Evolutionary conservation across 2,329 filamentous ascomycete species (phyloP).

Genomic region (Alternaria longipes): DNA sequence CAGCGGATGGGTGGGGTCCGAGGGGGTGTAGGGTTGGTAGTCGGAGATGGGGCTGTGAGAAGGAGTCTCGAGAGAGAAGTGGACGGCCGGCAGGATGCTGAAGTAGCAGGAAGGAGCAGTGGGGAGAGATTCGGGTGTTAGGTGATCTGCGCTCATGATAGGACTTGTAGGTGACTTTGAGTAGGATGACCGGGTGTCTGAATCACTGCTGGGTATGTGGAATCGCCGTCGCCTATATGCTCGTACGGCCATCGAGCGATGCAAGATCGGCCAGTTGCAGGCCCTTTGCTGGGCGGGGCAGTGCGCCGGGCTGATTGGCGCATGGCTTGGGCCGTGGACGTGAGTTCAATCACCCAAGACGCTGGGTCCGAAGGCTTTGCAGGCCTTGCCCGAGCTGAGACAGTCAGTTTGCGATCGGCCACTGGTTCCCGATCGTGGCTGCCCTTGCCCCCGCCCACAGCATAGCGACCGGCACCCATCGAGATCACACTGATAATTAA

Average conservation of each 20-base stretch:
- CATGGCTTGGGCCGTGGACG: constrained; percentile 8
- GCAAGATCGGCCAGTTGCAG: constrained; percentile 10
- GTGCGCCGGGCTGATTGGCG: constrained; percentile 21
- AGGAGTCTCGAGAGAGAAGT: constrained; percentile 49
- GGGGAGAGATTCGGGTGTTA: constrained; percentile 18
- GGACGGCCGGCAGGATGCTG: constrained; percentile 36
- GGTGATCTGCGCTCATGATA: constrained; percentile 28
- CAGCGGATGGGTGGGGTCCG: constrained; percentile 48
- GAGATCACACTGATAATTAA: not conserved
- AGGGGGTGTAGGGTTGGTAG: constrained; percentile 35
- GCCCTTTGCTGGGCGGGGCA: constrained; percentile 9
- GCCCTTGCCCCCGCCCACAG: not conserved
- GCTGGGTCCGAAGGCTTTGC: constrained; percentile 13
- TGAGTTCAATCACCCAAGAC: constrained; percentile 5
- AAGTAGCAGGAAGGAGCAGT: constrained; percentile 45
- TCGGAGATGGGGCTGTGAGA: constrained; percentile 28
- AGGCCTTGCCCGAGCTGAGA: constrained; percentile 10
- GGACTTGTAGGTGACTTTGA: constrained; percentile 11
- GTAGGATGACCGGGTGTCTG: constrained; percentile 17
- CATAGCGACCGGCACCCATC: not conserved
- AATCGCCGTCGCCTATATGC: constrained; percentile 27
- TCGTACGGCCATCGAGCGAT: constrained; percentile 21
- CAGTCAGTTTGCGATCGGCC: constrained; percentile 10
- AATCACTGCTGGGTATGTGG: constrained; percentile 19
- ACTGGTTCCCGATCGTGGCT: constrained; percentile 12